Conservation (phyloP, 2,329 filamentous ascomycete species). For the Parastagonospora nodorum region DNA sequence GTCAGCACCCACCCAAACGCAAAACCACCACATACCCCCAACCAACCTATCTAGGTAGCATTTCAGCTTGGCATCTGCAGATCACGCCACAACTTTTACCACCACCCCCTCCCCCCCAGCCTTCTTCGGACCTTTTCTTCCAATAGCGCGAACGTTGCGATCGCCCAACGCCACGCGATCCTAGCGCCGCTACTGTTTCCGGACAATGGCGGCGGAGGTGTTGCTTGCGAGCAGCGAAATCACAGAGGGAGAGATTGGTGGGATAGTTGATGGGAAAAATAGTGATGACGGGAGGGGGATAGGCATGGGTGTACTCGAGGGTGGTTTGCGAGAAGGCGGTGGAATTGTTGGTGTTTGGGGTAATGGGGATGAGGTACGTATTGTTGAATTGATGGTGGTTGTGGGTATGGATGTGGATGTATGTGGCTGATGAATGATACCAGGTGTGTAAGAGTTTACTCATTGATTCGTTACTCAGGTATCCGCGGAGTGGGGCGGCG, state of each 20-base stretch:
- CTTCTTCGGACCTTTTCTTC: too few species aligned
- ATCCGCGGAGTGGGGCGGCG: slow-evolving; percentile 37
- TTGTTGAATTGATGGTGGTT: too few species aligned
- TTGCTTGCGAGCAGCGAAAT: slow-evolving; percentile 24
- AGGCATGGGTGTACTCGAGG: slow-evolving; percentile 36
- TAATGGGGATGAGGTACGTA: slow-evolving; percentile 33
- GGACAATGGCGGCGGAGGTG: slow-evolving; percentile 15
- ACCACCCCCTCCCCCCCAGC: too few species aligned
- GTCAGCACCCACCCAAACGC: too few species aligned
- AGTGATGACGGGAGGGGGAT: slow-evolving; percentile 9
- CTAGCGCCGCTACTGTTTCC: too few species aligned
- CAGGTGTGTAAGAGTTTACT: slow-evolving; percentile 41
- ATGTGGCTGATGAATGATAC: not conserved
- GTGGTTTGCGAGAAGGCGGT: slow-evolving; percentile 44
- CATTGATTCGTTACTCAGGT: slow-evolving; percentile 44
- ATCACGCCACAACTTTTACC: too few species aligned
- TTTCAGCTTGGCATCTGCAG: too few species aligned
- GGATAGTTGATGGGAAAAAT: slow-evolving; percentile 3
- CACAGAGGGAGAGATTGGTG: slow-evolving; percentile 22
- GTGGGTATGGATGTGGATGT: not conserved
- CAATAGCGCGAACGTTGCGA: too few species aligned
- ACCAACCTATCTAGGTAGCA: too few species aligned
- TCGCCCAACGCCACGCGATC: too few species aligned
- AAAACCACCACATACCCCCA: too few species aligned
- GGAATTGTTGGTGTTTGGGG: slow-evolving; percentile 44